Base-by-base conservation (phyloP, 805 yeast genomes). In the Ogataea polymorpha region DNA sequence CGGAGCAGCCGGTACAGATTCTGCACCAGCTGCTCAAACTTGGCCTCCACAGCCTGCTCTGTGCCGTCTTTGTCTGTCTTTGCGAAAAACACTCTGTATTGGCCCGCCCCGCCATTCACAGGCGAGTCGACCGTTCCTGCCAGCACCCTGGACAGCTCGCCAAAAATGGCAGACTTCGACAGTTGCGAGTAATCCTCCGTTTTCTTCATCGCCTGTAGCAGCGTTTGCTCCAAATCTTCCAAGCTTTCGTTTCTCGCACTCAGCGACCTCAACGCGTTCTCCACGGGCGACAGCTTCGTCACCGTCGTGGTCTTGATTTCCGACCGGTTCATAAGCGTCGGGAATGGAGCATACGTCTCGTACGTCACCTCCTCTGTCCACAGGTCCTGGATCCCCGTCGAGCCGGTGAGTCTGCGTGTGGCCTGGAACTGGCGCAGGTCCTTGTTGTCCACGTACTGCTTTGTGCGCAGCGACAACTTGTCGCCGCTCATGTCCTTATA, bases 111-210 rank as follows among this genome's bases (percentile, higher is more conserved):
- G 25, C 96, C 96, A 58, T 88, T 88, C 5, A 88, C 91, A 3
- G 96, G 96, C 0, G 96, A 79, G 58, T 87, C 95, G 40, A 89
- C 90, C 0, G 96, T 86, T 31, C 96, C 96, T 3, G 87, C 75
- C 41, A 82, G 66, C 54, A 78, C 79, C 61, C 91, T 70, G 5
- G 90, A 80, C 45, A 85, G 64, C 55, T 80, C 87, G 49, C 74
- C 73, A 58, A 81, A 80, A 21, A 75, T 59, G 0, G 79, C 63
- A 24, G 55, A 48, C 5, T 58, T 46, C 5, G 63, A 44, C 30
- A 60, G 51, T 5, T 52, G 40, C 15, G 37, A 31, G 27, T 53
- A 36, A 15, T 53, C 50, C 2, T 68, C 56, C 26, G 41, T 46
- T 44, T 43, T 68, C 12, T 27, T 18, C 52, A 73, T 75, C 2